These are phyloP conservation scores for Priceomyces medius DNA, from an alignment of 805 yeast species.

Conservation along the genomic window DNA sequence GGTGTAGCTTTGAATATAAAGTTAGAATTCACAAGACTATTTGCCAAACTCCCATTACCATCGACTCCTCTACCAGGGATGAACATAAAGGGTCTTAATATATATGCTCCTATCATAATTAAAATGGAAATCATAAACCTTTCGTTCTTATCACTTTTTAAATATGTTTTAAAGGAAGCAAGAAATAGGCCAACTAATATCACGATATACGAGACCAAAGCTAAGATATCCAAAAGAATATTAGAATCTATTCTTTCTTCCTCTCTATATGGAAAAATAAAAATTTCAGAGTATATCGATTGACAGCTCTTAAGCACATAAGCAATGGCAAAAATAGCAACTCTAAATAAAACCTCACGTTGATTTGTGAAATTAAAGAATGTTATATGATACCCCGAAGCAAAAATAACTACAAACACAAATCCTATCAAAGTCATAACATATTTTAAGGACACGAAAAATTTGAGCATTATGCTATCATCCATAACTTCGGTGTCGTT, in stretches of 20 bases:
- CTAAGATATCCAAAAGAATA: no score
- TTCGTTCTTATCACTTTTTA: background rate
- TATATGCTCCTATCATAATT: background rate
- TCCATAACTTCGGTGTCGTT: background rate
- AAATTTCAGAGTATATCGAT: no score
- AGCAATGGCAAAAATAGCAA: background rate
- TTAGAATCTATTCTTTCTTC: no score
- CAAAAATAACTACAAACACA: background rate
- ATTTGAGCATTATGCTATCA: background rate
- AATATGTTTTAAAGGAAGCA: background rate
- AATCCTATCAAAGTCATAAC: background rate
- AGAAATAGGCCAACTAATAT: background rate
- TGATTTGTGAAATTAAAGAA: background rate
- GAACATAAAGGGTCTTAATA: background rate
- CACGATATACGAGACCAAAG: no score
- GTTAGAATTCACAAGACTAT: no score
- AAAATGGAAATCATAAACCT: background rate
- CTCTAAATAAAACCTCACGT: background rate
- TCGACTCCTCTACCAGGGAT: background rate
- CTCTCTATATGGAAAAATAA: no score
- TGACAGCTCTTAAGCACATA: background rate
- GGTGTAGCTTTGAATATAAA: no score
- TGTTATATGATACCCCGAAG: background rate
- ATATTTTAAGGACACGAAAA: background rate
- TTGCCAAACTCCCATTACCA: no score